Evolutionary conservation across 2,329 filamentous ascomycete genomes (phyloP).

Genomic region (Ophiosphaerella narmari): DNA sequence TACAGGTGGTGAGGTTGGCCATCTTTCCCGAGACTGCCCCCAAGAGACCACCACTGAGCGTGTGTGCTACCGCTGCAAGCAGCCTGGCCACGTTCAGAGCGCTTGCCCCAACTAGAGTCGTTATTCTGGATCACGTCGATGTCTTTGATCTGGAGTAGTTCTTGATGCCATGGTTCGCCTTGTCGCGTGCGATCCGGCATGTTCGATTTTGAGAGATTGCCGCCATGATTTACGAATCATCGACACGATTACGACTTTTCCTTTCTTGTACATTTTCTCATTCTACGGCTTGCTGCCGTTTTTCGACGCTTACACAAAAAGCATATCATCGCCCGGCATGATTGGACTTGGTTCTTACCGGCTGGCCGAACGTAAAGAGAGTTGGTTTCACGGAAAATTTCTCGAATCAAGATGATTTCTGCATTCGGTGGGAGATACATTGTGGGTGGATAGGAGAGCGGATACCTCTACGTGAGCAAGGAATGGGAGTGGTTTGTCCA

Average conservation of each 20-base stretch:
- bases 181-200: slow-evolving; percentile 24
- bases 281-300: slow-evolving; percentile 45
- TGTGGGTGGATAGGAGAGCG: slow-evolving; percentile 40
- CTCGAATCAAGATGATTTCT: slow-evolving; percentile 39
- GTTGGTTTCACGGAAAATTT: slow-evolving; percentile 42
- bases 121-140: slow-evolving; percentile 29
- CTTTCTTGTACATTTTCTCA: slow-evolving; percentile 47
- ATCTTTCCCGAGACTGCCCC: slow-evolving; percentile 94
- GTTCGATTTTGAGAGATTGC: slow-evolving; percentile 34
- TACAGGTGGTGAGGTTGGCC: slow-evolving; percentile 78
- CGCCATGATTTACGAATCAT: slow-evolving; percentile 36
- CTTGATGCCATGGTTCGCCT: slow-evolving; percentile 29
- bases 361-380: slow-evolving; percentile 40
- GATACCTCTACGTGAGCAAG: slow-evolving; percentile 39
- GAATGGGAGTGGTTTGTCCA: slow-evolving; percentile 32
- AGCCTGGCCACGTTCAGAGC: slow-evolving; percentile 88
- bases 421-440: slow-evolving; percentile 39
- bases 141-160: slow-evolving; percentile 36
- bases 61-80: slow-evolving; percentile 96
- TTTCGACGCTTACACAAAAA: slow-evolving; percentile 45
- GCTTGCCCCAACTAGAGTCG: slow-evolving; percentile 79
- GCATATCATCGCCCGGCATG: slow-evolving; percentile 44
- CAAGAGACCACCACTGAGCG: slow-evolving; percentile 90
- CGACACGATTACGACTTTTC: slow-evolving; percentile 44
- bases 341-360: slow-evolving; percentile 44